phyloP scores from a whole-genome alignment of 441 rosid genomes.

The Francoa sonchifolia region DNA sequence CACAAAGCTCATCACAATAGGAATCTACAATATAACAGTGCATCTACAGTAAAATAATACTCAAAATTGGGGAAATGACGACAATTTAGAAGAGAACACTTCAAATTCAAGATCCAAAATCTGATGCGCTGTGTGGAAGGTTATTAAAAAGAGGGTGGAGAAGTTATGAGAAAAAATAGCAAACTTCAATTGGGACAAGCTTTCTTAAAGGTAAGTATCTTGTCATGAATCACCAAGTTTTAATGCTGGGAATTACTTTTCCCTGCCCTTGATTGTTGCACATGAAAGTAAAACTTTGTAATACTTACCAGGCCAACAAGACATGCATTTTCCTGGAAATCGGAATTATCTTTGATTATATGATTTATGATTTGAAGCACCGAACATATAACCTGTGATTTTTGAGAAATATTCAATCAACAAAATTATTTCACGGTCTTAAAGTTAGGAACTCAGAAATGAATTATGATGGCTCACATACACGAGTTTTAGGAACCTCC shows the following conservation, averaged over 20 bases:
- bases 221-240: too few relatives aligned
- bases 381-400: conserved; percentile 65
- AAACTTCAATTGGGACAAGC: too few relatives aligned
- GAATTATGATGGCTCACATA: conserved; percentile 33
- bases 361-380: conserved; percentile 88
- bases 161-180: too few relatives aligned
- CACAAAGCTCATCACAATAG: conserved; percentile 65
- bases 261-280: too few relatives aligned
- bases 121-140: not conserved
- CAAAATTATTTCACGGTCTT: conserved; percentile 11
- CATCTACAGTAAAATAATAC: conserved; percentile 6
- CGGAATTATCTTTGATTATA: conserved; percentile 72
- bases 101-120: not conserved
- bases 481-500: conserved; percentile 69
- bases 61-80: too few relatives aligned
- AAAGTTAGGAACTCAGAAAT: conserved; percentile 1
- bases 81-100: not conserved
- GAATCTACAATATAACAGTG: conserved; percentile 49
- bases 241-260: too few relatives aligned
- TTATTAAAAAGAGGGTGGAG: too few relatives aligned
- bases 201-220: too few relatives aligned
- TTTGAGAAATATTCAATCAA: conserved; percentile 4
- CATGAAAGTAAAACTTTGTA: too few relatives aligned
- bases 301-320: conserved; percentile 84
- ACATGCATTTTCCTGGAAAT: conserved; percentile 93